Evolutionary conservation across 2,329 filamentous ascomycete species (phyloP).

Genomic region (Aphanoascus verrucosus): DNA sequence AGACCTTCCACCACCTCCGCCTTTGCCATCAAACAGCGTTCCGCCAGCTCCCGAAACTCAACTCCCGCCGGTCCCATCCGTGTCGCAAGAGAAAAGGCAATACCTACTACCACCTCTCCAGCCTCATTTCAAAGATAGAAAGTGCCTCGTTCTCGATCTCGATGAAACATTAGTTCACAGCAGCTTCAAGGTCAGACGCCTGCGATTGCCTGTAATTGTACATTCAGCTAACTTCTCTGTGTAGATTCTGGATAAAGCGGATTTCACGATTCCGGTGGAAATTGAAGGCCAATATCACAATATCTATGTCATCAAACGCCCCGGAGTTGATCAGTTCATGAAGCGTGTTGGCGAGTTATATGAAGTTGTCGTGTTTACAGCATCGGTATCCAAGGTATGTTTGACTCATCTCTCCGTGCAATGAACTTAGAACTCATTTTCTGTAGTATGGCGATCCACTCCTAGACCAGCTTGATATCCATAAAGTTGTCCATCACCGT

Average conservation of each 20-base stretch:
- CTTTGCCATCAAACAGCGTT: conserved; percentile 39
- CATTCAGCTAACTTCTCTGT: conserved; percentile 10
- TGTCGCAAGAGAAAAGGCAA: conserved; percentile 44
- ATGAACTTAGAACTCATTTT: conserved; percentile 11
- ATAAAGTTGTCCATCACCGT: conserved; percentile 89
- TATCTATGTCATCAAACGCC: conserved; percentile 97
- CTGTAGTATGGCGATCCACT: conserved; percentile 85
- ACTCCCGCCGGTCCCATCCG: conserved; percentile 35
- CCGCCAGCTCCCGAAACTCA: conserved; percentile 29
- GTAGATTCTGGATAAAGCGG: conserved; percentile 91
- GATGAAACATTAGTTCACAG: conserved; percentile 97
- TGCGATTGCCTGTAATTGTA: conserved; percentile 14
- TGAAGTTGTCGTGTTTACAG: conserved; percentile 96
- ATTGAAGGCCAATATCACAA: conserved; percentile 99
- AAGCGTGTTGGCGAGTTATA: conserved; percentile 95
- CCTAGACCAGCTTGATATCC: conserved; percentile 91
- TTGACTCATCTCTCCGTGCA: background rate
- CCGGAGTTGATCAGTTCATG: conserved; percentile 98
- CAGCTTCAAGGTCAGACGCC: conserved; percentile 71
- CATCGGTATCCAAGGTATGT: conserved; percentile 88
- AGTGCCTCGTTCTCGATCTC: conserved; percentile 88
- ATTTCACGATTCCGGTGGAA: conserved; percentile 97
- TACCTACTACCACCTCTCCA: conserved; percentile 73
- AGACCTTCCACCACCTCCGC: conserved; percentile 44
- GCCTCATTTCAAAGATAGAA: conserved; percentile 71